These are phyloP conservation scores for Hypoxylon sp. DNA, from an alignment of 2,329 filamentous ascomycete genomes.

Conservation along the genomic window DNA sequence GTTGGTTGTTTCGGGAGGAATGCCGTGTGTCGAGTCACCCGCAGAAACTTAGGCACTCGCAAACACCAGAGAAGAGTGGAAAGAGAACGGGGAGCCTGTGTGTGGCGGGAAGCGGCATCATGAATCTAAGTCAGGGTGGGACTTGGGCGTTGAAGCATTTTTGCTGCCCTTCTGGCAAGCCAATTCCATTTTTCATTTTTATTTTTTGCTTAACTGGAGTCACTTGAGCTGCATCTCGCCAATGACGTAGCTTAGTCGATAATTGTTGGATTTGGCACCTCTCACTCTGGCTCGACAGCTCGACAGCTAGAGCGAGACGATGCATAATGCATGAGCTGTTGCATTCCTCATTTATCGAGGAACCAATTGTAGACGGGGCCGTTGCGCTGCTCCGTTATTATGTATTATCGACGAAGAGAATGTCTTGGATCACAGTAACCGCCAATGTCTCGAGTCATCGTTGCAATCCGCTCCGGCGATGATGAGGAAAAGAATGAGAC, in stretches of 20 bases:
- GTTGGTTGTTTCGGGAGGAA: slow-evolving; percentile 35
- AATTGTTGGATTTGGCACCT: slow-evolving; percentile 14
- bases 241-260: slow-evolving; percentile 39
- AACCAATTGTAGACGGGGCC: slow-evolving; percentile 26
- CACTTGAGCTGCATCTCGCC: slow-evolving; percentile 25
- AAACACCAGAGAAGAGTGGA: slow-evolving; percentile 30
- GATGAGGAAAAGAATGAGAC: slow-evolving; percentile 15
- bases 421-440: slow-evolving; percentile 24
- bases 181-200: too few species aligned
- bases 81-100: slow-evolving; percentile 26
- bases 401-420: slow-evolving; percentile 7
- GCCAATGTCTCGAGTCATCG: slow-evolving; percentile 30
- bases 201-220: slow-evolving; percentile 23
- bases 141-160: slow-evolving; percentile 36
- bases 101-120: slow-evolving; percentile 41
- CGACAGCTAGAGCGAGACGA: background rate
- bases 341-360: slow-evolving; percentile 26
- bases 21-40: slow-evolving; percentile 31
- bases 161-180: slow-evolving; percentile 13
- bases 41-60: slow-evolving; percentile 23
- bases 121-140: slow-evolving; percentile 37
- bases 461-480: slow-evolving; percentile 15
- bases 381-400: slow-evolving; percentile 23
- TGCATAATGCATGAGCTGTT: slow-evolving; percentile 3
- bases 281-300: background rate